Evolutionary conservation across 2,329 filamentous ascomycete genomes (phyloP).

Genomic region (Botrytis cinerea): DNA sequence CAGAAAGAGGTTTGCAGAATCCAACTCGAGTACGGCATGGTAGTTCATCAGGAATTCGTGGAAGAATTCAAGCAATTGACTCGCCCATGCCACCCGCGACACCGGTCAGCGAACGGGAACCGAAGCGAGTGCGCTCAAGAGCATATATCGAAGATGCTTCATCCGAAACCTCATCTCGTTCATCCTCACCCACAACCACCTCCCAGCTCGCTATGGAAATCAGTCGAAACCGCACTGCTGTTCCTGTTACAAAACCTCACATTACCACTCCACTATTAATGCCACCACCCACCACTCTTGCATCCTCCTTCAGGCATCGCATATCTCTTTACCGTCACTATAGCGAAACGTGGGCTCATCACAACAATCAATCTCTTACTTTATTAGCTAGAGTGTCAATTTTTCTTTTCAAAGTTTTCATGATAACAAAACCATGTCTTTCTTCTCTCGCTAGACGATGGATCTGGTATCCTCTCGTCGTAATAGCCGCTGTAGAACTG

Average conservation of each 20-base stretch:
- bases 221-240: slow-evolving; percentile 15
- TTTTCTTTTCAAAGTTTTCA: slow-evolving; percentile 69
- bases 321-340: slow-evolving; percentile 43
- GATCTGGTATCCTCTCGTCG: slow-evolving; percentile 66
- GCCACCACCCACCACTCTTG: slow-evolving; percentile 43
- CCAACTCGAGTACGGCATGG: slow-evolving; percentile 35
- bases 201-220: slow-evolving; percentile 32
- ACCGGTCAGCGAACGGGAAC: slow-evolving; percentile 36
- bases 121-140: slow-evolving; percentile 32
- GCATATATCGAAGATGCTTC: slow-evolving; percentile 40
- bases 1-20: slow-evolving; percentile 40
- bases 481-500: slow-evolving; percentile 68
- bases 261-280: slow-evolving; percentile 45
- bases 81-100: slow-evolving; percentile 38
- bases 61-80: slow-evolving; percentile 40
- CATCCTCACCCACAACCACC: slow-evolving; percentile 30
- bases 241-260: slow-evolving; percentile 20
- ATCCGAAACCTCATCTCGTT: slow-evolving; percentile 27
- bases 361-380: slow-evolving; percentile 40
- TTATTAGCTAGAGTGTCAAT: slow-evolving; percentile 55
- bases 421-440: slow-evolving; percentile 67
- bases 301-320: slow-evolving; percentile 38
- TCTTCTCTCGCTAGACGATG: slow-evolving; percentile 66
- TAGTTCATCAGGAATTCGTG: slow-evolving; percentile 34
- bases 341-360: slow-evolving; percentile 39